Evolutionary conservation across 2,329 filamentous ascomycete species (phyloP).

Genomic region (Ophiocordyceps camponoti-rufipedis): DNA sequence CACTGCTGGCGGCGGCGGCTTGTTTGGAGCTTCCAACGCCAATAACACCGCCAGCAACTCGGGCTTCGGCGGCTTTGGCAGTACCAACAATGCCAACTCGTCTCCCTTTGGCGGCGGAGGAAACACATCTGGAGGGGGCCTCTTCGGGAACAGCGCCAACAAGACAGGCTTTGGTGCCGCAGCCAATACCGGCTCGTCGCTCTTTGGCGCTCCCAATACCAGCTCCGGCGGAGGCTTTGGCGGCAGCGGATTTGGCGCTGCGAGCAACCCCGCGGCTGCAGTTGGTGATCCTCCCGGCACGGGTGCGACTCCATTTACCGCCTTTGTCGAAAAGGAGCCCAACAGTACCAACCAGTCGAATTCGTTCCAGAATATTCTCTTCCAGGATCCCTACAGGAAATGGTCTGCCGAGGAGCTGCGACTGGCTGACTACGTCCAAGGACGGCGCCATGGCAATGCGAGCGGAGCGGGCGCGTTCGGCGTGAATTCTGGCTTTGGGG

Average conservation of each 20-base stretch:
- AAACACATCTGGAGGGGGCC: slow-evolving; percentile 19
- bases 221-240: slow-evolving; percentile 15
- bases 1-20: slow-evolving; percentile 19
- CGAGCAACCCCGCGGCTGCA: slow-evolving; percentile 28
- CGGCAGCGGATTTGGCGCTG: slow-evolving; percentile 20
- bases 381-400: slow-evolving; percentile 67
- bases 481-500: slow-evolving; percentile 31
- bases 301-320: slow-evolving; percentile 46
- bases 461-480: slow-evolving; percentile 79
- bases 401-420: slow-evolving; percentile 78
- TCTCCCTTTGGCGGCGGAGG: slow-evolving; percentile 21
- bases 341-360: slow-evolving; percentile 30
- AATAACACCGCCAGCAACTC: slow-evolving; percentile 16
- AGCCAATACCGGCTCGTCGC: slow-evolving; percentile 19
- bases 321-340: slow-evolving; percentile 56
- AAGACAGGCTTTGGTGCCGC: slow-evolving; percentile 33
- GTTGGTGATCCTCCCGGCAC: slow-evolving; percentile 50
- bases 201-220: slow-evolving; percentile 25
- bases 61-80: slow-evolving; percentile 23
- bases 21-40: slow-evolving; percentile 25
- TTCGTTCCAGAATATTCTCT: slow-evolving; percentile 62
- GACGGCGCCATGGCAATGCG: slow-evolving; percentile 65
- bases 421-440: slow-evolving; percentile 75
- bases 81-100: slow-evolving; percentile 13
- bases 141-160: slow-evolving; percentile 29